phyloP scores from a whole-genome alignment of 768 basidiomycete species.

The Naganishia kalamii region DNA sequence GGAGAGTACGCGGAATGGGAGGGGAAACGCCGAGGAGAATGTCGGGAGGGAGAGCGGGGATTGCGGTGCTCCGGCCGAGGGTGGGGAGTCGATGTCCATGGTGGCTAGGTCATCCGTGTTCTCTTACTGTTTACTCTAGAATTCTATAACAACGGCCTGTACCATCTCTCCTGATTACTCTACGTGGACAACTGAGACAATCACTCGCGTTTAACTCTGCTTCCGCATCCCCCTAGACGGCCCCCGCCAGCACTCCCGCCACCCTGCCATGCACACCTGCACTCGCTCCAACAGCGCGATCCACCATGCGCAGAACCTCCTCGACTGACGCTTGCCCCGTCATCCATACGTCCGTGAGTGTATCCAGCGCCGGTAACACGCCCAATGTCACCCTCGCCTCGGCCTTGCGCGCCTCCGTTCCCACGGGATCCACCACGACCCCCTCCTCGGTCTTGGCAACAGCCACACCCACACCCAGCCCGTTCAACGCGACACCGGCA shows the following conservation, averaged over 20 bases:
- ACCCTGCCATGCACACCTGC: background rate
- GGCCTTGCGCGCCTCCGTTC: slow-evolving; percentile 58
- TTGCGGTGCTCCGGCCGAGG: slow-evolving; percentile 21
- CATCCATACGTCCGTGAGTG: slow-evolving; percentile 80
- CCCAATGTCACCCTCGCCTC: slow-evolving; percentile 68
- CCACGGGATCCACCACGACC: slow-evolving; percentile 72
- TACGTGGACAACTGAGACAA: no score
- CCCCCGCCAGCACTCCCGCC: background rate
- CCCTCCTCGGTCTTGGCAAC: background rate
- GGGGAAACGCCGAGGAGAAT: slow-evolving; percentile 56
- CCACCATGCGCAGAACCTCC: slow-evolving; percentile 54
- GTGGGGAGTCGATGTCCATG: slow-evolving; percentile 47
- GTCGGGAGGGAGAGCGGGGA: slow-evolving; percentile 41
- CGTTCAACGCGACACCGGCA: slow-evolving; percentile 85
- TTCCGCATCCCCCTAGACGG: no score
- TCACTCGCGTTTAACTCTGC: no score
- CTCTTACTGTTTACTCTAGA: no score
- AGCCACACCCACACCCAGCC: slow-evolving; percentile 72
- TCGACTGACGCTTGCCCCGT: slow-evolving; percentile 60
- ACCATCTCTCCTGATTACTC: no score
- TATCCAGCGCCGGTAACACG: slow-evolving; percentile 79
- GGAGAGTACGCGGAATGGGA: slow-evolving; percentile 84
- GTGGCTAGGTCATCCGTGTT: background rate
- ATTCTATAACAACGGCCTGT: no score
- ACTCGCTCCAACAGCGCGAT: background rate